Conservation (phyloP, 208 protist species). For the Trichomonas tenax region DNA sequence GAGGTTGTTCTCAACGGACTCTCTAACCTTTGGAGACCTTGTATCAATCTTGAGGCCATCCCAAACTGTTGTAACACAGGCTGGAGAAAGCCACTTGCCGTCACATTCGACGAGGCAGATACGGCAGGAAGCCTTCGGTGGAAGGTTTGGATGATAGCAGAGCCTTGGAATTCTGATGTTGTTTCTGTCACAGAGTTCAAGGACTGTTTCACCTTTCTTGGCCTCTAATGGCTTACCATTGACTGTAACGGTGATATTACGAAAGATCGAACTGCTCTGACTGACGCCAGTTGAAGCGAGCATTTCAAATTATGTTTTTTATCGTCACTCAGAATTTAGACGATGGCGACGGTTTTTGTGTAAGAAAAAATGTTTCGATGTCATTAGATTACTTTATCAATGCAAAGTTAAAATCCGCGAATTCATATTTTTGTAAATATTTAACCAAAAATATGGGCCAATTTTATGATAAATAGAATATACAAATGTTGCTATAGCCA, state of each 20-base stretch:
- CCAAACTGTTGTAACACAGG: neutral
- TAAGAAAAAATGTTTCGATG: neutral
- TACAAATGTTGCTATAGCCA: neutral
- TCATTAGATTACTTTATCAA: neutral
- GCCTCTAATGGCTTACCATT: neutral
- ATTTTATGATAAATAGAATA: neutral
- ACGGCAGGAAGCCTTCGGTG: neutral
- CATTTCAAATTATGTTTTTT: neutral
- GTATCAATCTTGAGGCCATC: neutral
- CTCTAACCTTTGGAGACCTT: neutral
- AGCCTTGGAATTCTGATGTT: neutral
- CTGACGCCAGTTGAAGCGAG: neutral
- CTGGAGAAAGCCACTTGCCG: neutral
- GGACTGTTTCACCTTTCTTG: constrained; percentile 6
- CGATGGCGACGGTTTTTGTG: neutral
- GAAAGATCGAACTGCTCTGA: neutral
- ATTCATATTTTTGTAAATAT: neutral
- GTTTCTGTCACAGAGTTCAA: neutral
- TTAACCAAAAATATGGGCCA: neutral
- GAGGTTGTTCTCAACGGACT: neutral
- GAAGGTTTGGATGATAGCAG: neutral
- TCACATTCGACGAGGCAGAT: constrained; percentile 10
- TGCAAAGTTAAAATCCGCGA: neutral
- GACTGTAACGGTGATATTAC: neutral
- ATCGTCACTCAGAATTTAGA: neutral